phyloP scores from a whole-genome alignment of 2,329 filamentous ascomycete genomes.

The Botrytis pseudocinerea region DNA sequence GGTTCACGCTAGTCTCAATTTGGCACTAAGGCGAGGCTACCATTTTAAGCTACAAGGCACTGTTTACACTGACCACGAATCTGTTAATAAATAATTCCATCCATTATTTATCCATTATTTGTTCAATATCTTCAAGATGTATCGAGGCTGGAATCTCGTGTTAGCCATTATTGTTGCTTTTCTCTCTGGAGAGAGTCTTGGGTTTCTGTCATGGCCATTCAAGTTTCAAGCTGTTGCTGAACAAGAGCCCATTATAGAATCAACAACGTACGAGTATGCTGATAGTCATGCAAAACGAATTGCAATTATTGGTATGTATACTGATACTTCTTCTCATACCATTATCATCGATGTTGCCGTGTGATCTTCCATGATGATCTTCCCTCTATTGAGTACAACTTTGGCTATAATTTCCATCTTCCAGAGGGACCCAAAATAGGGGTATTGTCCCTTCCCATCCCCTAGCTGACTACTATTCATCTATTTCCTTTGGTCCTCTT shows the following conservation, averaged over 20 bases:
- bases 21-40: slow-evolving; percentile 14
- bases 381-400: not conserved
- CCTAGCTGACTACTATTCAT: not conserved
- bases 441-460: not conserved
- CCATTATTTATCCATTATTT: not conserved
- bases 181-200: slow-evolving; percentile 33
- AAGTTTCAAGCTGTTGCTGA: slow-evolving; percentile 21
- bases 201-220: slow-evolving; percentile 41
- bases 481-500: not conserved
- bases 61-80: not conserved
- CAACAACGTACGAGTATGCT: slow-evolving; percentile 26
- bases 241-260: slow-evolving; percentile 16
- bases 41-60: not conserved
- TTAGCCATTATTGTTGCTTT: slow-evolving; percentile 29
- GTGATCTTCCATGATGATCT: not conserved
- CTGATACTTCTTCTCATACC: not conserved
- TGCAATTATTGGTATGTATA: slow-evolving; percentile 41
- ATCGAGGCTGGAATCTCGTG: slow-evolving; percentile 32
- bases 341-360: not conserved
- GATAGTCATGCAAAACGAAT: slow-evolving; percentile 36
- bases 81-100: slow-evolving; percentile 8
- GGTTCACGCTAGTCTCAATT: slow-evolving; percentile 18
- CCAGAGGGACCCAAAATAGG: not conserved
- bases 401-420: not conserved
- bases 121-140: slow-evolving; percentile 31